Evolutionary conservation across 2,329 filamentous ascomycete species (phyloP), one percentile per base, ranked within the genome.

Genomic region (Epichloe baconii): DNA sequence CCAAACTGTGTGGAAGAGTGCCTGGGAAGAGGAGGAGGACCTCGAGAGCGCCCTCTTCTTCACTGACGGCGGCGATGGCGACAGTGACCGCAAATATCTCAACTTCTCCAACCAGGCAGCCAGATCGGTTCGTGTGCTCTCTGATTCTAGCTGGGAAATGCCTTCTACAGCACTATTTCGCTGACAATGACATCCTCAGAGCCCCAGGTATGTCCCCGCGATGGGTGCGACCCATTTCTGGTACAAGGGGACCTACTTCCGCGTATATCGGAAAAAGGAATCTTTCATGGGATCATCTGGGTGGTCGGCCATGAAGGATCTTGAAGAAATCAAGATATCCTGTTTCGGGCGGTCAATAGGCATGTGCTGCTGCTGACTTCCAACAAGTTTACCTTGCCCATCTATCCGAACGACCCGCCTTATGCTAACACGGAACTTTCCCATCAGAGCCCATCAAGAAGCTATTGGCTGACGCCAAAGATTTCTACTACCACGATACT

Each of bases 21-120:
- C 76, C 0, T 82, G 78, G 78, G 78, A 78, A 42, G 75, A 76
- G 44, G 74, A 69, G 43, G 66, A 80, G 49, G 71, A 73, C 37
- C 61, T 68, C 2, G 68, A 71, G n/a, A 56, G 53, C 44, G 62
- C 68, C 2, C 59, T 72, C 7, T 61, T 64, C 12, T 68, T 63
- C 17, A 63, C 31, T 31, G 58, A 67, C 11, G 68, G 70, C 34
- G 69, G 69, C 14, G 68, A 68, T 14, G 68, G 65, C 3, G 59
- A 60, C 1, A 66, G 64, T n/a, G 60, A 61, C 11, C 59, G 55
- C 34, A 62, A 60, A 50, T 79, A 76, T 57, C 72, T 80, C 47
- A 82, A 82, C 61, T 81, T 81, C 62, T 77, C 77, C 3, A 77
- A 75, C 54, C 75, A 79, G 54, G 74, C 77, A 31, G 43, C 44